phyloP scores from a whole-genome alignment of 768 basidiomycete species.

The Amanita molliuscula region DNA sequence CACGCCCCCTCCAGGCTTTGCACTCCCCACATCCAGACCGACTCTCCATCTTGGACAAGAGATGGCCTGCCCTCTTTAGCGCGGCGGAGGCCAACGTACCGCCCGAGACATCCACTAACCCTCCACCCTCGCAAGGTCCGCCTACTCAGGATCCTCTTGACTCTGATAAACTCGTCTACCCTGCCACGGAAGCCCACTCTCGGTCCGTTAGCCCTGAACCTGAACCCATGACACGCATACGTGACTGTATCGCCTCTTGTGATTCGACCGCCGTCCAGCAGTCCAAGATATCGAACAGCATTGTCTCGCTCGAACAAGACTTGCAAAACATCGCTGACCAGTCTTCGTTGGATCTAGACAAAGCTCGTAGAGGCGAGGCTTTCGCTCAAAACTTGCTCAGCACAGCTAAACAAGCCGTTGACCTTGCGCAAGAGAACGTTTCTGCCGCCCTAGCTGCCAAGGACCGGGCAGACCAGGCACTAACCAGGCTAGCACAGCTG shows the following conservation, averaged over 20 bases:
- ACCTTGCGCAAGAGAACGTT: background rate
- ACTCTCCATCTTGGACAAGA: too few species aligned
- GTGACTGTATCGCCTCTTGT: background rate
- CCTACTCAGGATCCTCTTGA: background rate
- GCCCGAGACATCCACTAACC: too few species aligned
- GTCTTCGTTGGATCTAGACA: constrained; percentile 13
- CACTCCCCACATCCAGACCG: too few species aligned
- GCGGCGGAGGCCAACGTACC: too few species aligned
- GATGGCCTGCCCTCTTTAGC: too few species aligned
- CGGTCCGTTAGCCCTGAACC: background rate
- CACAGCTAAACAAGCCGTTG: constrained; percentile 17
- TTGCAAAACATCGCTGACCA: constrained; percentile 16
- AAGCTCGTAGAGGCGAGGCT: constrained; percentile 17
- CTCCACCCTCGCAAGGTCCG: too few species aligned
- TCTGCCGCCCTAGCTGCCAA: constrained; percentile 11
- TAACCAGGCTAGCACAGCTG: background rate
- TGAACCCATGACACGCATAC: background rate
- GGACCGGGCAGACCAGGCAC: background rate
- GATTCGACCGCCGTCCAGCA: background rate
- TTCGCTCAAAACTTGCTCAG: constrained; percentile 21
- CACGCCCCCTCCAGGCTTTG: constrained; percentile 7
- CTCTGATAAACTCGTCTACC: constrained; percentile 4
- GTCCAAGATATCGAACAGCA: background rate
- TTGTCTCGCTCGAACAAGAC: constrained; percentile 3
- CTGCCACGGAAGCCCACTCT: background rate